These are phyloP conservation scores for Cryptococcus wingfieldii DNA, from an alignment of 1,284 basidiomycete genomes.

Conservation along the genomic window DNA sequence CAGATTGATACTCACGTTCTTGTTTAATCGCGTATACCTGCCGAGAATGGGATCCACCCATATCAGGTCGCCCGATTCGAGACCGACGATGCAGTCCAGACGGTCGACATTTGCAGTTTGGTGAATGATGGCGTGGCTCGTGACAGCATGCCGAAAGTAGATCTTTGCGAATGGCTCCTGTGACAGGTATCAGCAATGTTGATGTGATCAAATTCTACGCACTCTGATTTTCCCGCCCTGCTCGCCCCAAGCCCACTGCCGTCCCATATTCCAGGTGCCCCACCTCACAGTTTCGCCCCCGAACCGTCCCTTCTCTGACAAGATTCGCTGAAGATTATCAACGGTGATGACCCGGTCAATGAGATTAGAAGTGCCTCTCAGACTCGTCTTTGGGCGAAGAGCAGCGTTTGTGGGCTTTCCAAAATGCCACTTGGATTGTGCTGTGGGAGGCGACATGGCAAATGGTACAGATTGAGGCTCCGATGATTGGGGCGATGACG, in stretches of 20 bases:
- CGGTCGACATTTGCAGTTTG: constrained; percentile 60
- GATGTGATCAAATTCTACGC: constrained; percentile 19
- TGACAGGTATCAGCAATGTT: not conserved
- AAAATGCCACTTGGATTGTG: constrained; percentile 20
- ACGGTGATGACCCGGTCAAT: constrained; percentile 75
- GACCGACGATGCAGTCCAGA: constrained; percentile 88
- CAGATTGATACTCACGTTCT: constrained; percentile 58
- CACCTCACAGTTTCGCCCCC: constrained; percentile 69
- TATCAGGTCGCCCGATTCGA: constrained; percentile 84
- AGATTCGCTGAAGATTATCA: constrained; percentile 65
- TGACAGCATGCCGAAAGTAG: constrained; percentile 78
- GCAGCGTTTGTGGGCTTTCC: constrained; percentile 17
- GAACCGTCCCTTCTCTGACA: constrained; percentile 63
- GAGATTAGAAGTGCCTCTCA: constrained; percentile 82
- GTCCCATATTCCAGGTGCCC: constrained; percentile 75
- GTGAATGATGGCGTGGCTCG: constrained; percentile 80
- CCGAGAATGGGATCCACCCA: constrained; percentile 71
- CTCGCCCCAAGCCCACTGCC: constrained; percentile 78
- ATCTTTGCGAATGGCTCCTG: constrained; percentile 82
- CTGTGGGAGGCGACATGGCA: constrained; percentile 18
- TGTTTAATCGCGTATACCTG: constrained; percentile 86
- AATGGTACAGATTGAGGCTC: constrained; percentile 11
- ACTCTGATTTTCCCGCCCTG: constrained; percentile 73
- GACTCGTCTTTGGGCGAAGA: constrained; percentile 76
- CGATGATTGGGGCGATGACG: constrained; percentile 16